These are phyloP conservation scores for Phytophthora sansomeana DNA, from an alignment of 352 stramenopile species.

Conservation along the genomic window DNA sequence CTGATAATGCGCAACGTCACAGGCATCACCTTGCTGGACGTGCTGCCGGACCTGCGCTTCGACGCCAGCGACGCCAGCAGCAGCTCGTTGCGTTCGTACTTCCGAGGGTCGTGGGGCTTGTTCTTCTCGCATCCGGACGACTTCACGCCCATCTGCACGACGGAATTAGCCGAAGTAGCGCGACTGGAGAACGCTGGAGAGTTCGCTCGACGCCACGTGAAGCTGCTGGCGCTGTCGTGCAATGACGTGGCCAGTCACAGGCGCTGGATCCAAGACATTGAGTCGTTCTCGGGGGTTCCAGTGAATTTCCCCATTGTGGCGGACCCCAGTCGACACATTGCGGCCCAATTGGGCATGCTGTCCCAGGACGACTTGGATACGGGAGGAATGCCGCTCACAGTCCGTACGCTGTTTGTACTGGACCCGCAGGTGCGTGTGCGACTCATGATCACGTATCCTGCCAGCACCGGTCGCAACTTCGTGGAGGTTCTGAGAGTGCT, in stretches of 20 bases:
- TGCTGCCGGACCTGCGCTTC: conserved; percentile 68
- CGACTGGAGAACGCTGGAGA: conserved; percentile 82
- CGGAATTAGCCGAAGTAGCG: conserved; percentile 90
- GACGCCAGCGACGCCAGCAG: conserved; percentile 61
- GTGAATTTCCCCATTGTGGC: conserved; percentile 94
- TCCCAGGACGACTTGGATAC: conserved; percentile 83
- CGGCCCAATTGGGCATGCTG: conserved; percentile 89
- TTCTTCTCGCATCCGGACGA: conserved; percentile 92
- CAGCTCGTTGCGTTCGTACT: conserved; percentile 69
- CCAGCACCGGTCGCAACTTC: conserved; percentile 93
- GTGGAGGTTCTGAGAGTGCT: conserved; percentile 92
- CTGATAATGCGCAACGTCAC: conserved; percentile 39
- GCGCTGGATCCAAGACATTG: conserved; percentile 88
- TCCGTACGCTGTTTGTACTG: conserved; percentile 93
- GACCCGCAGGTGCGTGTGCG: conserved; percentile 91
- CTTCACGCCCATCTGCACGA: conserved; percentile 95
- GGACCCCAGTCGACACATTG: conserved; percentile 82
- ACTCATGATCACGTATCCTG: conserved; percentile 93
- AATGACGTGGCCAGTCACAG: conserved; percentile 79
- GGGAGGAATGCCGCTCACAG: conserved; percentile 84
- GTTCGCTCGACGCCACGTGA: conserved; percentile 80
- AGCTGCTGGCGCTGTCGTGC: conserved; percentile 85
- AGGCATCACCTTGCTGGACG: conserved; percentile 65
- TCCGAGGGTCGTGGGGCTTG: conserved; percentile 66
- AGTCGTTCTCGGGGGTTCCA: conserved; percentile 67